Evolutionary conservation across 2,329 filamentous ascomycete genomes (phyloP).

Genomic region (Microsporum ferrugineum): DNA sequence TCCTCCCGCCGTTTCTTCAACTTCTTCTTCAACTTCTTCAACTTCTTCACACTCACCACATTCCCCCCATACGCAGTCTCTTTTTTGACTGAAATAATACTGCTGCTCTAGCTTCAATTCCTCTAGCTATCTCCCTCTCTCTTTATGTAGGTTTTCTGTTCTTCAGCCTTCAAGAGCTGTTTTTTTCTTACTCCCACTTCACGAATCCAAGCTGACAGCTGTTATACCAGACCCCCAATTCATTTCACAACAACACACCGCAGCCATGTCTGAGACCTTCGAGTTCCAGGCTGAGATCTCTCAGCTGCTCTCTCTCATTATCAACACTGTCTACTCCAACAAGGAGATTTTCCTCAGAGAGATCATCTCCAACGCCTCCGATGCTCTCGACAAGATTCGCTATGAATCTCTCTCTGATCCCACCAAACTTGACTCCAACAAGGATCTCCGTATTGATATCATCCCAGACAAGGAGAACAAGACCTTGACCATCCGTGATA

Average conservation of each 20-base stretch:
- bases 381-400: conserved; percentile 99
- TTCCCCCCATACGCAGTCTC: conserved; percentile 8
- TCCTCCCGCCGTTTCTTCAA: conserved; percentile 13
- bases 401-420: conserved; percentile 97
- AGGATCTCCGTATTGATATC: conserved; percentile 98
- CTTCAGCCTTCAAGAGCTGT: conserved; percentile 10
- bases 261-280: conserved; percentile 89
- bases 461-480: conserved; percentile 95
- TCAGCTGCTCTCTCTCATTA: conserved; percentile 98
- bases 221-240: conserved; percentile 6
- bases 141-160: conserved; percentile 5
- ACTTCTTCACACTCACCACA: conserved; percentile 8
- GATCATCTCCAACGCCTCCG: conserved; percentile 94
- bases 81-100: conserved; percentile 5
- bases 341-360: conserved; percentile 99
- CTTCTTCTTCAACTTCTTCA: conserved; percentile 15
- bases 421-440: conserved; percentile 90
- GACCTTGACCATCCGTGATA: conserved; percentile 94
- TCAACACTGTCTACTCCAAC: conserved; percentile 99
- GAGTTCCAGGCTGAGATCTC: conserved; percentile 99
- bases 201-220: not conserved
- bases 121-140: conserved; percentile 4
- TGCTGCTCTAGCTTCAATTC: conserved; percentile 1
- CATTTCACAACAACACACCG: not conserved
- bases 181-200: conserved; percentile 3